Base-by-base conservation (phyloP, 805 yeast genomes). In the Scheffersomyces lignosus region DNA sequence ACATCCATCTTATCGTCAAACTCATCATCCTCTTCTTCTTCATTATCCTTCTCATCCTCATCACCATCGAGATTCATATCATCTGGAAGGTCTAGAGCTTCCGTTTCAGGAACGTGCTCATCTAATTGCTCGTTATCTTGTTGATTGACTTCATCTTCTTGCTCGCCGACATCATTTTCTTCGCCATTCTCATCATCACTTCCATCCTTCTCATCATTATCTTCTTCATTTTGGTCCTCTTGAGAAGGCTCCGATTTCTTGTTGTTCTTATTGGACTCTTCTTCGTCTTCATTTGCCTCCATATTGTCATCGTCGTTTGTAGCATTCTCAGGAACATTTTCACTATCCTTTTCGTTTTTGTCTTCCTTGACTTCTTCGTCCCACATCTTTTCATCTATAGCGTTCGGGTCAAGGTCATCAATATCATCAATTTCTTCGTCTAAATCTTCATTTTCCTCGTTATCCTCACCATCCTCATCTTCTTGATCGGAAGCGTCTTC, bases 381-480 rank as follows among this genome's bases (percentile, higher is more conserved):
- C 96, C 98, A 91, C 96, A 88, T 88, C 64, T 88, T 91, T 48
- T 91, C 97, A 58, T 91, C 98, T 33, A 91, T 80, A 3, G 96
- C 96, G 62, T 89, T 87, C 2, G 96, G 96, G 70, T 90, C 98
- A 45, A 84, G 70, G 38, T 88, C 95, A 57, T 87, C 95, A 22
- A 91, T 64, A 52, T 90, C 87, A 46, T 91, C 97, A 28, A 89
- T 74, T 54, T 89, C 91, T 46, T 90, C 96, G 54, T 90, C 96
- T 37, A 87, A 53, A 2, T 87, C 95, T 31, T 85, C 52, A 5
- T 49, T 83, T 4, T 82, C 62, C 4, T 52, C 64, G 4, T 59
- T 65, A 3, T 59, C 51, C 16, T 48, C 79, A 1, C 61, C 72
- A 3, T 60, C 64, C 0, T 78, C 81, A 5, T 56, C 59, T 10